These are phyloP conservation scores for Aquanectria penicillioides DNA, from an alignment of 2,329 filamentous ascomycete genomes.

Conservation along the genomic window DNA sequence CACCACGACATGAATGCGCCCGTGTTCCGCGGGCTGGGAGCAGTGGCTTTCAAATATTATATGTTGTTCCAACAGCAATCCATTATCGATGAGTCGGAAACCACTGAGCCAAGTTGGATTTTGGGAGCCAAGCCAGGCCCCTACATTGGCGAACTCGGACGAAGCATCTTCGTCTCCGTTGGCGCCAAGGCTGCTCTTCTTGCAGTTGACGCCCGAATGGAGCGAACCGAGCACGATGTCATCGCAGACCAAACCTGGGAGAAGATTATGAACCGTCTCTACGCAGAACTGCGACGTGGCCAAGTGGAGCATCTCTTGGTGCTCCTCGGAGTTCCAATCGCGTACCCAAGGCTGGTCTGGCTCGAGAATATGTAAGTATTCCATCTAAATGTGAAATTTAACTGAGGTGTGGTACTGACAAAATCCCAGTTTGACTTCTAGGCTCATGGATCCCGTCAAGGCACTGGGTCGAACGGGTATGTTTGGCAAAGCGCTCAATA, in stretches of 20 bases:
- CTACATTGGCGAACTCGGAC: constrained; percentile 87
- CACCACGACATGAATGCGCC: constrained; percentile 91
- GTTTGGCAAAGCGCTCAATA: constrained; percentile 83
- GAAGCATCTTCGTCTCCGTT: constrained; percentile 86
- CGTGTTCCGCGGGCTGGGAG: constrained; percentile 89
- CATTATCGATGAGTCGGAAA: constrained; percentile 80
- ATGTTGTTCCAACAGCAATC: constrained; percentile 98
- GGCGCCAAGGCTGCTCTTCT: constrained; percentile 84
- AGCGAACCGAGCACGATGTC: constrained; percentile 85
- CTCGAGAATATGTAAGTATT: constrained; percentile 72
- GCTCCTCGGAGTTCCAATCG: constrained; percentile 83
- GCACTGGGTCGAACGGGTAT: constrained; percentile 84
- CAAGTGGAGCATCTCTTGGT: constrained; percentile 92
- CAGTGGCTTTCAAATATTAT: constrained; percentile 97
- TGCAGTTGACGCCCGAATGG: constrained; percentile 90
- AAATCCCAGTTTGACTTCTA: constrained; percentile 76
- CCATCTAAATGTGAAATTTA: too few relatives aligned
- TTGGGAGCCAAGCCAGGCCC: constrained; percentile 83
- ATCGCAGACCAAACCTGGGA: constrained; percentile 85
- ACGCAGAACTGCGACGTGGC: constrained; percentile 82
- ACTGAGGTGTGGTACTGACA: constrained; percentile 42
- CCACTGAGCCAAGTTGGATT: constrained; percentile 90
- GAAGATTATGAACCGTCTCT: constrained; percentile 85
- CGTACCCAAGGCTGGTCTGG: constrained; percentile 80
- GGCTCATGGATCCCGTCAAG: constrained; percentile 88